These are phyloP conservation scores for Salix dunnii DNA, from an alignment of 345 rosid genomes.

Conservation along the genomic window DNA sequence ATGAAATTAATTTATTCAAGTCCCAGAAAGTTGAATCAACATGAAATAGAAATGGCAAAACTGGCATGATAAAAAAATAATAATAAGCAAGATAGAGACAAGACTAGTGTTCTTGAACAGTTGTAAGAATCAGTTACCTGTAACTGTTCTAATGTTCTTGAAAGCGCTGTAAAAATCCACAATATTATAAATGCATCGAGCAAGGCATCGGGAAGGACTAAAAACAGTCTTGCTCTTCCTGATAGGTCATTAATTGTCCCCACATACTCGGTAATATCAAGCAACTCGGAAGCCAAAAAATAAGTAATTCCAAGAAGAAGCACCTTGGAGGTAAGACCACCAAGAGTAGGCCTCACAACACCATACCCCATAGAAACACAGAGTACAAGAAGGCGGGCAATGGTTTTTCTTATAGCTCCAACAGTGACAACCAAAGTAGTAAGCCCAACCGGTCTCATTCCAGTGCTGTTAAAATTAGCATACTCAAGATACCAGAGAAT, in stretches of 20 bases:
- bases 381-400: slow-evolving; percentile 74
- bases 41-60: neutral
- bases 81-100: neutral
- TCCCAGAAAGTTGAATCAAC: neutral
- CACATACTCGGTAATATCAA: slow-evolving; percentile 81
- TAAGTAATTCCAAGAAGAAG: slow-evolving; percentile 81
- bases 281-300: slow-evolving; percentile 85
- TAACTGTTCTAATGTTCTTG: slow-evolving; percentile 72
- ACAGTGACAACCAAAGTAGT: slow-evolving; percentile 89
- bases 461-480: slow-evolving; percentile 69
- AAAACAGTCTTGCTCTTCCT: slow-evolving; percentile 82
- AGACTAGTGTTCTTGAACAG: neutral
- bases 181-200: slow-evolving; percentile 89
- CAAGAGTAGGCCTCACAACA: slow-evolving; percentile 93
- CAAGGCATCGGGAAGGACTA: slow-evolving; percentile 90
- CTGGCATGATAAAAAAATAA: neutral
- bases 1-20: slow-evolving; percentile 11
- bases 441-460: slow-evolving; percentile 70
- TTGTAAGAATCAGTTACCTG: slow-evolving; percentile 46
- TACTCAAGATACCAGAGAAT: slow-evolving; percentile 83
- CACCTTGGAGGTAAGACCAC: slow-evolving; percentile 95
- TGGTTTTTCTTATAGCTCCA: slow-evolving; percentile 75
- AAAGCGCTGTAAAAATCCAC: slow-evolving; percentile 93
- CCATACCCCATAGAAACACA: slow-evolving; percentile 96
- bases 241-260: slow-evolving; percentile 84